Evolutionary conservation across 78 protist genomes (phyloP), one percentile per base, ranked within the genome.

Genomic region (Emiliania huxleyi): DNA sequence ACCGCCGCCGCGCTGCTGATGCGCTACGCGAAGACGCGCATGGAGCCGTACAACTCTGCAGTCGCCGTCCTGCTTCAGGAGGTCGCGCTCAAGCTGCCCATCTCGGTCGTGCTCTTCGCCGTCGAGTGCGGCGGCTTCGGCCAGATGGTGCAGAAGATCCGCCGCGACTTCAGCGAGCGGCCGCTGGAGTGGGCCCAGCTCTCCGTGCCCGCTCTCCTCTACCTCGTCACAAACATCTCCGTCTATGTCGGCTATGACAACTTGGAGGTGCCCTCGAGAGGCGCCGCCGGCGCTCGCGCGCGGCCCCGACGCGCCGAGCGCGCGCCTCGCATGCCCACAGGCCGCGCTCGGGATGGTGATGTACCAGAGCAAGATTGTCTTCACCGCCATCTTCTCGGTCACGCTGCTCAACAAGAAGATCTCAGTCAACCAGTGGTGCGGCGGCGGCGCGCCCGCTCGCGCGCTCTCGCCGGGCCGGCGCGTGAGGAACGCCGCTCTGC

Each of bases 171-270:
- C 33, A 5, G 71, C 71, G 19, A 15, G 35, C 19, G 29, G 35
- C 71, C 71, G 23, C 4, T 2, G 33, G 71, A 56, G 71, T 56
- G 71, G 71, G 35, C 29, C 33, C 71, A 56, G 71, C 71, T 56
- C 71, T 5, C 71, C 35, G 29, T 56, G 35, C 71, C 71, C 71
- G 71, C 71, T 5, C 40, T 71, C 23, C 15, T 15, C 81, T 90
- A 49, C 93, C 62, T 84, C 21, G 45, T 90, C 43, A 83, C 62
- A 69, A 90, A 90, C 87, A 49, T 15, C 87, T 0, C 69, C 33
- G 1, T 90, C 44, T 90, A 49, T n/a, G 52, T 90, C 37, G 40
- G 87, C n/a, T 29, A 38, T 42, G 42, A 49, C 11, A 69, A 62
- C 71, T n/a, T 90, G 40, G 48, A 69, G 11, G 81, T 69, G 8